phyloP scores from a whole-genome alignment of 306 rosid species.

The Sechiopsis laciniata region DNA sequence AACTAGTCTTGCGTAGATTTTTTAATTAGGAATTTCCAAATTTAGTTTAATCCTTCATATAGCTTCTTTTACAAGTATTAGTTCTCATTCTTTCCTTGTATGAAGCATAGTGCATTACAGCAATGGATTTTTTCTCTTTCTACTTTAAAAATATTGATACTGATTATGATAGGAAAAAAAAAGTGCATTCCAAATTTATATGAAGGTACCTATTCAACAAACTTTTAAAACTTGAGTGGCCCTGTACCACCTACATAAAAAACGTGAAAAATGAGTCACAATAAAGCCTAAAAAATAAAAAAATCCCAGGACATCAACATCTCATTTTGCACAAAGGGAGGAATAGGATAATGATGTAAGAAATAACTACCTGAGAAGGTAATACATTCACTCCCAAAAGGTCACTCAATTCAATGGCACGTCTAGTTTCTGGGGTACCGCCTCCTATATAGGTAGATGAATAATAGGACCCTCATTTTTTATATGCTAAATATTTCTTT shows the following conservation, averaged over 20 bases:
- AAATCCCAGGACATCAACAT: background rate
- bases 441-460: conserved; percentile 46
- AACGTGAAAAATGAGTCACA: background rate
- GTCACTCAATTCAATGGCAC: conserved; percentile 64
- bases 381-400: conserved; percentile 58
- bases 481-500: background rate
- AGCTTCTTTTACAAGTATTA: background rate
- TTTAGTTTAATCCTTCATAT: background rate
- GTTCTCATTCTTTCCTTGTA: background rate
- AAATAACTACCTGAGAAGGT: conserved; percentile 55
- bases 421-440: conserved; percentile 70
- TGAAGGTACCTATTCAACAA: conserved; percentile 53
- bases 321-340: background rate
- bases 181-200: background rate
- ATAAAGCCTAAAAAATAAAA: background rate
- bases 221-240: conserved; percentile 77
- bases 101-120: too few species aligned
- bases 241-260: conserved; percentile 70
- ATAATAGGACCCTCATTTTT: background rate
- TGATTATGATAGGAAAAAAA: background rate
- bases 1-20: background rate
- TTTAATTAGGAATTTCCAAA: background rate
- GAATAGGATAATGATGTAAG: background rate
- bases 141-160: background rate
- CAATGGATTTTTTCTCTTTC: background rate